phyloP scores from a whole-genome alignment of 805 yeast species.

The Candida hispaniensis region DNA sequence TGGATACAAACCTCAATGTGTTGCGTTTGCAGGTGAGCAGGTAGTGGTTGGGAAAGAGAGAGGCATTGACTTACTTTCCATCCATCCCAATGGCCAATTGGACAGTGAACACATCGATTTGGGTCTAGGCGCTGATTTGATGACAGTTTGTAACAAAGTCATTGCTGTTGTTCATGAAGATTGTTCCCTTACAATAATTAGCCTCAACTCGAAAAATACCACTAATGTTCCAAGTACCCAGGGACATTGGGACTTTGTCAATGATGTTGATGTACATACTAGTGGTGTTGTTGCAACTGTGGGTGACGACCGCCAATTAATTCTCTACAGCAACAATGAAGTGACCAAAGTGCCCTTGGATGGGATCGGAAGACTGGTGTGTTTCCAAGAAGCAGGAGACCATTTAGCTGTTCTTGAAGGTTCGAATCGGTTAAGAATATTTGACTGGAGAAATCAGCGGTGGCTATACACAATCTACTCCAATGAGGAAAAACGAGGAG shows the following conservation, averaged over 20 bases:
- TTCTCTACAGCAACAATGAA: conserved; percentile 20
- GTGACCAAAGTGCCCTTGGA: conserved; percentile 18
- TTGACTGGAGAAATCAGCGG: conserved; percentile 29
- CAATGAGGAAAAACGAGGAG: conserved; percentile 20
- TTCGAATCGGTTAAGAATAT: conserved; percentile 27
- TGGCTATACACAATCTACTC: conserved; percentile 30
- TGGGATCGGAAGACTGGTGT: conserved; percentile 25
- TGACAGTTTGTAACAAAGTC: conserved; percentile 14
- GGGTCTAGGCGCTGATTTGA: conserved; percentile 18
- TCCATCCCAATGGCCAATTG: too few relatives aligned
- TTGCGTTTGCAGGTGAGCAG: too few relatives aligned
- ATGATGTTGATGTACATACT: conserved; percentile 27
- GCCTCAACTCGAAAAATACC: conserved; percentile 8
- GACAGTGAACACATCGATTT: too few relatives aligned
- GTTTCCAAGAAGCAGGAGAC: conserved; percentile 30
- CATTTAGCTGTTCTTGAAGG: conserved; percentile 30
- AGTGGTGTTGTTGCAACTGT: conserved; percentile 27
- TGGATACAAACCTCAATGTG: too few relatives aligned
- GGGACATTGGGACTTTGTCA: conserved; percentile 26
- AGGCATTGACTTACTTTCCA: too few relatives aligned
- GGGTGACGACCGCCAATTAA: conserved; percentile 28
- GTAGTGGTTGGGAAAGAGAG: too few relatives aligned
- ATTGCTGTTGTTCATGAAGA: conserved; percentile 23
- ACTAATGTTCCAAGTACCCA: conserved; percentile 6
- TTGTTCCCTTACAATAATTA: conserved; percentile 19